Base-by-base conservation (phyloP, 805 yeast genomes). In the Saturnispora sanitii region DNA sequence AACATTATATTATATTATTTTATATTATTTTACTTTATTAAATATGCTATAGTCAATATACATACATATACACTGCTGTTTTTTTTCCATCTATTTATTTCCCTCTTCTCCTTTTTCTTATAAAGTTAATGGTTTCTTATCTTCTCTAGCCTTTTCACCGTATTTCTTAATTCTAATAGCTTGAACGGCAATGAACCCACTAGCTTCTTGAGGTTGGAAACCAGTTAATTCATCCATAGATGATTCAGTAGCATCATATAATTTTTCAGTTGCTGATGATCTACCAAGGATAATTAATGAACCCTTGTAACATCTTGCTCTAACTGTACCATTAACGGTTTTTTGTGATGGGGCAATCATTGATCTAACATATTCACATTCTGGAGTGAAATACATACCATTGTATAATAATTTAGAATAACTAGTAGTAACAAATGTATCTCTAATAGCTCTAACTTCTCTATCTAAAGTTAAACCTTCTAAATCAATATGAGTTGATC, bases 171-270 rank as follows among this genome's bases (percentile, higher is more conserved):
- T 84, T 75, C 98, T 86, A 65, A 92, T 92, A 48, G 97, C 85
- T 73, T 92, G 96, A 54, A 92, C 95, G 52, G 95, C 85, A 66
- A 92, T 92, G 76, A 92, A 92, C 42, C 98, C 98, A 46, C 94
- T 70, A 45, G 98, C 86, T 64, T 90, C 97, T 63, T 83, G 87
- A 49, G 98, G 98, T 56, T 84, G 81, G 75, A 92, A 92, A 45
- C 96, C 98, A 44, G 96, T 87, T 58, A 92, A 79, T 70, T 92
- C 98, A 67, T 92, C 98, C 98, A 92, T 92, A 11, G 97, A 90
- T 13, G 96, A 88, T 66, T 90, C 96, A 42, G 96, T 86, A 50
- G 95, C 95, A 63, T 92, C 96, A 66, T 92, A 92, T 53, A 92
- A 77, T 70, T 87, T 90, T 71, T 92, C 98, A 46, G 97, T 87